A percentile compares a stretch with the other conserved stretches of the same genome.
These are phyloP conservation scores for Fusarium nelsonii DNA, from an alignment of 2,329 filamentous ascomycete species.

Conservation along the genomic window DNA sequence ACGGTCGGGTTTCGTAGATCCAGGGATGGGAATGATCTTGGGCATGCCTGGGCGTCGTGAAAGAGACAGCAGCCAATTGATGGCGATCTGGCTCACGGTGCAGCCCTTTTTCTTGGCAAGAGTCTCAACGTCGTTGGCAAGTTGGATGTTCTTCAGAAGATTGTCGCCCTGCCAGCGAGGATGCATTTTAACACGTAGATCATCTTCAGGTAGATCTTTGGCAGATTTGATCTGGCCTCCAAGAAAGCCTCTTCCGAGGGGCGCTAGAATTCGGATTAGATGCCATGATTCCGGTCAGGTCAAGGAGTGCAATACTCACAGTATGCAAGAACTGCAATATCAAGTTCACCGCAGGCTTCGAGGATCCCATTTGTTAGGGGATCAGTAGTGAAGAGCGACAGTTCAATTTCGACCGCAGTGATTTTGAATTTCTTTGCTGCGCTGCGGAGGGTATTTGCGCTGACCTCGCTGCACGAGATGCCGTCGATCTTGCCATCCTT, in stretches of 20 bases:
- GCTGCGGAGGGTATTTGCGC: constrained; percentile 59
- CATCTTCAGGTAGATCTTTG: constrained; percentile 67
- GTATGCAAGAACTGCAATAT: constrained; percentile 77
- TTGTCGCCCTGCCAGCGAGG: constrained; percentile 73
- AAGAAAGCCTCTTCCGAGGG: constrained; percentile 62
- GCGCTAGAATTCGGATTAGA: constrained; percentile 50
- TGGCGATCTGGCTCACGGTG: constrained; percentile 73
- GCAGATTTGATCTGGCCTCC: constrained; percentile 65
- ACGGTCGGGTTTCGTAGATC: constrained; percentile 67
- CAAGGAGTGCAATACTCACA: constrained; percentile 48
- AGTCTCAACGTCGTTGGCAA: constrained; percentile 68
- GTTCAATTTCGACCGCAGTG: constrained; percentile 62
- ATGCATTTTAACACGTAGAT: constrained; percentile 55
- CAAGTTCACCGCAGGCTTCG: constrained; percentile 67
- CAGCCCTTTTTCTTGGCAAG: constrained; percentile 71
- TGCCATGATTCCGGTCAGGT: constrained; percentile 9
- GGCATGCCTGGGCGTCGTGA: constrained; percentile 66
- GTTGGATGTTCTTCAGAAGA: constrained; percentile 72
- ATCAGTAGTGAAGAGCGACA: constrained; percentile 60
- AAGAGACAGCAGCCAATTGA: constrained; percentile 71
- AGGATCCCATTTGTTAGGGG: constrained; percentile 61
- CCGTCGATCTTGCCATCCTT: constrained; percentile 62
- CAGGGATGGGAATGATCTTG: constrained; percentile 74
- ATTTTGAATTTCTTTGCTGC: constrained; percentile 58
- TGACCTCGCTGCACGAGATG: constrained; percentile 61